A percentile compares a stretch with the other conserved stretches of the same genome.
These are phyloP conservation scores for Pythium pectinolyticum DNA, from an alignment of 352 stramenopile species.

Conservation along the genomic window DNA sequence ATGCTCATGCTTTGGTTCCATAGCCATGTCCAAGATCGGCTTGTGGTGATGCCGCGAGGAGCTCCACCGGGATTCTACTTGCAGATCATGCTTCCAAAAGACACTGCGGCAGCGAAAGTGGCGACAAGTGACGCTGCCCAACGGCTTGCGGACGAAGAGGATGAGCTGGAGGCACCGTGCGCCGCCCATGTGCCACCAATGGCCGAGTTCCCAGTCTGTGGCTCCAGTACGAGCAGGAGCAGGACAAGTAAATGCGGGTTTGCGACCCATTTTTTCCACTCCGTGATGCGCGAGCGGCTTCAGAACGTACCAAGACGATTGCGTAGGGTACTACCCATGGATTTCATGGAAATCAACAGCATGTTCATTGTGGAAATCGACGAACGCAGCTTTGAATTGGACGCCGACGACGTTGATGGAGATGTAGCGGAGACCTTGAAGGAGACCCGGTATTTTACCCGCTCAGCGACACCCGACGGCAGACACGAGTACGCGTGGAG, in stretches of 20 bases:
- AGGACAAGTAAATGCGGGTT: slow-evolving; percentile 39
- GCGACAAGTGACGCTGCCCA: not conserved
- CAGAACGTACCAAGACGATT: slow-evolving; percentile 11
- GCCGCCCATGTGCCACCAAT: slow-evolving; percentile 15
- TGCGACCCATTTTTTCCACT: slow-evolving; percentile 54
- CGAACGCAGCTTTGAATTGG: slow-evolving; percentile 20
- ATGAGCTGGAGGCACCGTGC: not conserved
- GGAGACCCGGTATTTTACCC: slow-evolving; percentile 20
- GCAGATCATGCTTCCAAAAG: slow-evolving; percentile 47
- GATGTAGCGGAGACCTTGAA: not conserved
- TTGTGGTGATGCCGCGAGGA: slow-evolving; percentile 55
- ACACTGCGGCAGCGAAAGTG: too few relatives aligned
- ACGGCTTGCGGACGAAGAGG: not conserved
- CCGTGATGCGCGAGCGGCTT: slow-evolving; percentile 38
- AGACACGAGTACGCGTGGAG: slow-evolving; percentile 19
- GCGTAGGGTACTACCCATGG: slow-evolving; percentile 23
- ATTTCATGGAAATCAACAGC: slow-evolving; percentile 27
- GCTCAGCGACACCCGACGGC: slow-evolving; percentile 23
- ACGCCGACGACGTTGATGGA: not conserved
- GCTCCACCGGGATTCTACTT: slow-evolving; percentile 54
- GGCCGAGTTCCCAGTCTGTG: slow-evolving; percentile 51
- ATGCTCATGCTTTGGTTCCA: slow-evolving; percentile 40
- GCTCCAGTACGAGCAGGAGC: slow-evolving; percentile 34
- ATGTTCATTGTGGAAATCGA: slow-evolving; percentile 21
- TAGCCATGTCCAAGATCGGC: slow-evolving; percentile 36